Evolutionary conservation across 345 rosid species (phyloP).

Genomic region (Dimocarpus longan): DNA sequence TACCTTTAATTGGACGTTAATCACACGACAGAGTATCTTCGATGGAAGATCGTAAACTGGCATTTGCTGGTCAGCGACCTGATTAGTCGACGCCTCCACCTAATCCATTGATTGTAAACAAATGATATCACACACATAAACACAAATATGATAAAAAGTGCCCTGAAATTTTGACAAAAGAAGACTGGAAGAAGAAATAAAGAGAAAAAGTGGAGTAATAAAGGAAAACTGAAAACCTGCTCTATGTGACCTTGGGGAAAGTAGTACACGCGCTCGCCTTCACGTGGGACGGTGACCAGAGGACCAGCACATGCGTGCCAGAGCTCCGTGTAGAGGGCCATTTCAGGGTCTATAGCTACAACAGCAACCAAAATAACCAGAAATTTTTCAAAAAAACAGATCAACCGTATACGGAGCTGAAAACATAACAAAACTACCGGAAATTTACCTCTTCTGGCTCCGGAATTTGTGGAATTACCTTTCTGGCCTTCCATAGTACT

Average conservation of each 20-base stretch:
- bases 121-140: neutral
- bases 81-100: conserved; percentile 89
- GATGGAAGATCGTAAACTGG: conserved; percentile 70
- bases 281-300: conserved; percentile 72
- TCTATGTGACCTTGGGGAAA: conserved; percentile 96
- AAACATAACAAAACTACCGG: conserved; percentile 8
- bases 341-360: conserved; percentile 50
- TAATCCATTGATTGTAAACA: conserved; percentile 28
- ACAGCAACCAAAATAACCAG: conserved; percentile 6
- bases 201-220: neutral
- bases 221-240: conserved; percentile 49
- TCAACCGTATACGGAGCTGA: conserved; percentile 2
- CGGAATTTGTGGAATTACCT: conserved; percentile 31
- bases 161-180: neutral
- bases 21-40: conserved; percentile 73
- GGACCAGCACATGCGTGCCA: conserved; percentile 99
- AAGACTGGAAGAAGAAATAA: neutral
- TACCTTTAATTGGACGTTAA: conserved; percentile 74
- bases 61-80: conserved; percentile 76
- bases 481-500: conserved; percentile 43
- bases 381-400: neutral
- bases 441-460: conserved; percentile 20
- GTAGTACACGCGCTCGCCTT: conserved; percentile 75
- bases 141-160: neutral
- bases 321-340: conserved; percentile 72